Conservation (phyloP, 2,329 filamentous ascomycete genomes). For the Colletotrichum trifolii region DNA sequence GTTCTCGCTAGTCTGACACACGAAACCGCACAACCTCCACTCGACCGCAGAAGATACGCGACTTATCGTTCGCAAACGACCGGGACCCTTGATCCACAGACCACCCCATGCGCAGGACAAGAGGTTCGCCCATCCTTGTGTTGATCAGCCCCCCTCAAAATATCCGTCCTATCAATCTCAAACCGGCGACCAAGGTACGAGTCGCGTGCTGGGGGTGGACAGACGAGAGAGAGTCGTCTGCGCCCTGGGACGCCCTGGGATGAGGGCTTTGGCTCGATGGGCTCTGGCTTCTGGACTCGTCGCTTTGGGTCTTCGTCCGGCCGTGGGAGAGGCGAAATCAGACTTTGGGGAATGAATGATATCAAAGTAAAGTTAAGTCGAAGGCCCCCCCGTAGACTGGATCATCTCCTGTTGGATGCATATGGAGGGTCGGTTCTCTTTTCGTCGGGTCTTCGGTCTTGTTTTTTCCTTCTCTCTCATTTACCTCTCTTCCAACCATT, state of each 20-base stretch:
- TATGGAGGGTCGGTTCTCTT: constrained; percentile 9
- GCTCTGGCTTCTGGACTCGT: constrained; percentile 1
- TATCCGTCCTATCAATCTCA: constrained; percentile 64
- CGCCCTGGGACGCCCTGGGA: constrained; percentile 7
- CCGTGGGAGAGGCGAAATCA: constrained; percentile 30
- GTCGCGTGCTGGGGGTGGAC: constrained; percentile 36
- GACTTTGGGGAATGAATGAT: constrained; percentile 21
- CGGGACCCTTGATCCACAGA: constrained; percentile 40
- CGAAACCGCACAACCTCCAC: constrained; percentile 37
- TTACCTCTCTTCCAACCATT: constrained; percentile 15
- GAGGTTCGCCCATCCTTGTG: constrained; percentile 45
- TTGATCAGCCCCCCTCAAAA: constrained; percentile 57
- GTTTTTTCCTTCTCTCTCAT: not conserved
- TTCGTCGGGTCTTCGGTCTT: constrained; percentile 28
- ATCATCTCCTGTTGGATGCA: constrained; percentile 26
- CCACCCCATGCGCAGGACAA: constrained; percentile 31
- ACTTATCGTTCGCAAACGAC: constrained; percentile 32
- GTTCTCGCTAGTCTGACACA: constrained; percentile 38
- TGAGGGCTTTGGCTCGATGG: not conserved
- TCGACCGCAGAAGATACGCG: constrained; percentile 34
- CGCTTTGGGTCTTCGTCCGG: not conserved
- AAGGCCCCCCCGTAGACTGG: constrained; percentile 15
- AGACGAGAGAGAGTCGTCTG: constrained; percentile 17
- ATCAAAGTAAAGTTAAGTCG: constrained; percentile 36
- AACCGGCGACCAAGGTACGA: constrained; percentile 49